A percentile compares a stretch with the other conserved stretches of the same genome.
Evolutionary conservation across 2,329 filamentous ascomycete species (phyloP).

Genomic region (Botrytis hyacinthi): DNA sequence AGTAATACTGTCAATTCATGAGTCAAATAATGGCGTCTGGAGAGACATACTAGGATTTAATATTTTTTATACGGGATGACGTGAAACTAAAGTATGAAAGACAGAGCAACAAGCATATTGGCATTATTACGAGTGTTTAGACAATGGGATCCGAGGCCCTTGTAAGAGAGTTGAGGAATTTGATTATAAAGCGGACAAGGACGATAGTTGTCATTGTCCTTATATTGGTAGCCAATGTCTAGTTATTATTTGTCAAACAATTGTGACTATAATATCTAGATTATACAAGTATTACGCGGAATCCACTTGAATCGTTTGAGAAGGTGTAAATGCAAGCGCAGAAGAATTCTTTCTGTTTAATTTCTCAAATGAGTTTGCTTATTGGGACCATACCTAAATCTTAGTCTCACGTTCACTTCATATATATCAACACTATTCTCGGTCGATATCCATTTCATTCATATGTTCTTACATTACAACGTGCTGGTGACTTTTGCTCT

Average conservation of each 20-base stretch:
- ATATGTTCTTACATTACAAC: not conserved
- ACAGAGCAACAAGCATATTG: accelerated
- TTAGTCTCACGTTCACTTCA: accelerated
- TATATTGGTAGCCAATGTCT: accelerated
- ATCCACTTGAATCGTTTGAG: not conserved
- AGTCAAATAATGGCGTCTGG: accelerated
- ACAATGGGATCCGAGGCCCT: accelerated
- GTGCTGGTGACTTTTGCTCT: not conserved
- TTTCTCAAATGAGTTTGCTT: not conserved
- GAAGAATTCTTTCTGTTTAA: not conserved
- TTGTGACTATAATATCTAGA: not conserved
- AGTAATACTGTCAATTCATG: not conserved
- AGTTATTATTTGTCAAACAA: accelerated
- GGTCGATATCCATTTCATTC: no score
- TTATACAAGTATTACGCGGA: accelerated
- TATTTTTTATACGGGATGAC: accelerated
- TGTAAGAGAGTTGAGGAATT: not conserved
- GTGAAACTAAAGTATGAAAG: not conserved
- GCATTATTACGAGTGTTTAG: not conserved
- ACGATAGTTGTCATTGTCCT: not conserved
- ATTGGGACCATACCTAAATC: accelerated
- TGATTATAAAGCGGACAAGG: not conserved
- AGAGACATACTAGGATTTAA: accelerated
- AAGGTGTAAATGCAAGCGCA: accelerated
- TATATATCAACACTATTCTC: no score